These are phyloP conservation scores for Lactarius akahatsu DNA, from an alignment of 768 basidiomycete genomes.

Conservation along the genomic window DNA sequence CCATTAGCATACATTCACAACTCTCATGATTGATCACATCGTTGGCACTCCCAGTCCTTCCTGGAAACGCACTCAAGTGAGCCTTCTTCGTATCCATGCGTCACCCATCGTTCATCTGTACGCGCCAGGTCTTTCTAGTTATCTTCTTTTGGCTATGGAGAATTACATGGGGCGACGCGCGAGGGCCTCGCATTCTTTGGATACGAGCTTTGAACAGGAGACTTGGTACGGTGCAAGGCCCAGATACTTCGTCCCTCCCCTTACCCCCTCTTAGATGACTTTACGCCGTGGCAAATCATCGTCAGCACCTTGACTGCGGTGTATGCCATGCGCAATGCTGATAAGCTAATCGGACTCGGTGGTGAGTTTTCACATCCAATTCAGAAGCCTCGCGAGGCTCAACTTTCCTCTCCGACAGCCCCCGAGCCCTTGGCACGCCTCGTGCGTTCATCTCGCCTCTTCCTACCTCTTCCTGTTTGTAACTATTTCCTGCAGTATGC, in stretches of 20 bases:
- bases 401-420: slow-evolving; percentile 46
- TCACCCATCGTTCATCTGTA: slow-evolving; percentile 8
- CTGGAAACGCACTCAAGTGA: slow-evolving; percentile 86
- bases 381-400: slow-evolving; percentile 1
- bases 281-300: slow-evolving; percentile 96
- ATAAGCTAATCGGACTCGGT: slow-evolving; percentile 79
- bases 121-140: slow-evolving; percentile 77
- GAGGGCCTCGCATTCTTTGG: slow-evolving; percentile 68
- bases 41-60: slow-evolving; percentile 82
- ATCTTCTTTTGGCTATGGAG: slow-evolving; percentile 90
- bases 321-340: slow-evolving; percentile 81
- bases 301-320: slow-evolving; percentile 80
- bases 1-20: slow-evolving; percentile 15
- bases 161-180: slow-evolving; percentile 61
- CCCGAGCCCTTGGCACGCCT: slow-evolving; percentile 91
- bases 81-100: slow-evolving; percentile 24
- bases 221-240: slow-evolving; percentile 49
- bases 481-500: slow-evolving; percentile 61
- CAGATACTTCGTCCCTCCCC: slow-evolving; percentile 6
- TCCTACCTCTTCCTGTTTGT: slow-evolving; percentile 12
- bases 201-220: slow-evolving; percentile 56
- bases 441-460: slow-evolving; percentile 45
- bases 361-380: slow-evolving; percentile 47
- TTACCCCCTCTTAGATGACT: slow-evolving; percentile 49
- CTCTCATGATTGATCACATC: slow-evolving; percentile 87